phyloP scores from a whole-genome alignment of 2,329 filamentous ascomycete genomes.

The Zymoseptoria crescenta region DNA sequence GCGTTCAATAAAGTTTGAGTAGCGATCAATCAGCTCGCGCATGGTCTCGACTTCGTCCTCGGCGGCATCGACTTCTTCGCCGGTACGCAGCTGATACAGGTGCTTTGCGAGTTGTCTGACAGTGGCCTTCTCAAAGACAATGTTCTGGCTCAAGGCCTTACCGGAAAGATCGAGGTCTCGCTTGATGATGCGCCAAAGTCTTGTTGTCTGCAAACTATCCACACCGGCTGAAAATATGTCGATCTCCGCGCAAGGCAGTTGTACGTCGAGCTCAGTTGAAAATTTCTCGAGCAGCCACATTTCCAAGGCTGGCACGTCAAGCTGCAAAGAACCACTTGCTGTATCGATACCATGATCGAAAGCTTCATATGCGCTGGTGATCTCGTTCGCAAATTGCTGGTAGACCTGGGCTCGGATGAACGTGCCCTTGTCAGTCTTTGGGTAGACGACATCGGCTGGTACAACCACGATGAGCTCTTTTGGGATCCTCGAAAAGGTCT shows the following conservation, averaged over 20 bases:
- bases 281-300: constrained; percentile 25
- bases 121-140: constrained; percentile 52
- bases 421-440: constrained; percentile 50
- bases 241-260: constrained; percentile 18
- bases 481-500: constrained; percentile 47
- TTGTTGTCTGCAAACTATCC: constrained; percentile 29
- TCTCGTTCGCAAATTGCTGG: constrained; percentile 40
- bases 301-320: constrained; percentile 29
- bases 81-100: constrained; percentile 38
- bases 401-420: constrained; percentile 48
- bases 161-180: constrained; percentile 9
- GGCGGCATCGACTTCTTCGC: constrained; percentile 23
- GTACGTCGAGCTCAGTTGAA: constrained; percentile 24
- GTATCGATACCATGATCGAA: constrained; percentile 10
- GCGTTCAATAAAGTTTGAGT: constrained; percentile 32
- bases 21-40: constrained; percentile 39
- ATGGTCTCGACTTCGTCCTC: constrained; percentile 38
- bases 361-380: constrained; percentile 39
- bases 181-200: constrained; percentile 22
- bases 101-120: constrained; percentile 40
- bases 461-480: constrained; percentile 47
- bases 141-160: constrained; percentile 39
- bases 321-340: constrained; percentile 12
- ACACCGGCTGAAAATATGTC: constrained; percentile 31
- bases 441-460: constrained; percentile 38